phyloP scores from a whole-genome alignment of 176 grass and related monocot species.

The Rhynchospora pubera region DNA sequence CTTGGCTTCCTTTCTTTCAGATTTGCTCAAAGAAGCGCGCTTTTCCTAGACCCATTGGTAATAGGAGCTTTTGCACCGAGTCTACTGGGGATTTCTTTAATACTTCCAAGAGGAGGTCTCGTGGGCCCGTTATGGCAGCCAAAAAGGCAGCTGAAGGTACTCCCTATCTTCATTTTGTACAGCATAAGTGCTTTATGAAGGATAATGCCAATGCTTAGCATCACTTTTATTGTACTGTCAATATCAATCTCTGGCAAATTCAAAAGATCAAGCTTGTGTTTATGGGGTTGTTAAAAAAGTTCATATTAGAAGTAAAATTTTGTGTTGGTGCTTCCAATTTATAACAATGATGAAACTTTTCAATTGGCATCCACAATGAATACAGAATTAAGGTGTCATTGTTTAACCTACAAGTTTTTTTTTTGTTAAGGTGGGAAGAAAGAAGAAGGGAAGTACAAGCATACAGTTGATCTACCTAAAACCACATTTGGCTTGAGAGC shows the following conservation, averaged over 20 bases:
- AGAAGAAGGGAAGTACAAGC: constrained; percentile 90
- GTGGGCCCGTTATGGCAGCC: constrained; percentile 83
- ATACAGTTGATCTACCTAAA: constrained; percentile 87
- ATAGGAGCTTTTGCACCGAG: constrained; percentile 31
- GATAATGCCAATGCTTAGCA: not conserved
- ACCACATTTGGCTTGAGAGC: constrained; percentile 86
- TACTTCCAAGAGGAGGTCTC: constrained; percentile 56
- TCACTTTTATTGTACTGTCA: not conserved
- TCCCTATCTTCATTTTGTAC: not conserved
- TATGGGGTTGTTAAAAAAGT: not conserved
- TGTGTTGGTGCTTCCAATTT: not conserved
- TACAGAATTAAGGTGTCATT: not conserved
- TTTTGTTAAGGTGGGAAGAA: constrained; percentile 43
- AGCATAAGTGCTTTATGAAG: not conserved
- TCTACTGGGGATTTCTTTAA: constrained; percentile 15
- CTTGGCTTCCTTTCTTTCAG: constrained; percentile 15
- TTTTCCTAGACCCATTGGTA: constrained; percentile 31
- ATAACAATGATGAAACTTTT: not conserved
- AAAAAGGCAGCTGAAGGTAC: constrained; percentile 79
- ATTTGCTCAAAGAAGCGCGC: constrained; percentile 43
- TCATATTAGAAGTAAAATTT: not conserved
- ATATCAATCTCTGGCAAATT: not conserved
- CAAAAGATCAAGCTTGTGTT: not conserved
- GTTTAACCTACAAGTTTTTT: not conserved
- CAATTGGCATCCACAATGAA: not conserved